A percentile compares a stretch with the other conserved stretches of the same genome.
Evolutionary conservation across 2,329 filamentous ascomycete species (phyloP).

Genomic region (Penicillium rolfsii): DNA sequence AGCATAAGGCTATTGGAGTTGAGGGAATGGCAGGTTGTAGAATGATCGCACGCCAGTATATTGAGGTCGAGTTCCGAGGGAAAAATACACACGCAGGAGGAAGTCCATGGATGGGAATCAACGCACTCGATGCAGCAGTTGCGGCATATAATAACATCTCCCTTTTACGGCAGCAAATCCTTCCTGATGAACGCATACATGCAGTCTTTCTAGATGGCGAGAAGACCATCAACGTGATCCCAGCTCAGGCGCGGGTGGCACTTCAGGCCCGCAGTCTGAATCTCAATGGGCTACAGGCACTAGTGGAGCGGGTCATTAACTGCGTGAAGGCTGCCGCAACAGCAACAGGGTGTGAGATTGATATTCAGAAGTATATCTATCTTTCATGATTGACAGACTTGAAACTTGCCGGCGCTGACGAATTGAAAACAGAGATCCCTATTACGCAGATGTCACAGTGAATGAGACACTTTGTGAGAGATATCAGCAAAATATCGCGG

Average conservation of each 20-base stretch:
- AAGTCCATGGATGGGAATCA: not conserved
- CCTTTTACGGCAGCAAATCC: not conserved
- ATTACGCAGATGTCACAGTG: not conserved
- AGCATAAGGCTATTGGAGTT: too few relatives aligned
- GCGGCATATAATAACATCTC: not conserved
- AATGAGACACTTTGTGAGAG: not conserved
- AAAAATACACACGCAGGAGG: not conserved
- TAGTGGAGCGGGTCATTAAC: not conserved
- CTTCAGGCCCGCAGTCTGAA: not conserved
- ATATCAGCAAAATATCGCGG: not conserved
- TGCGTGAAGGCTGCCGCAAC: not conserved
- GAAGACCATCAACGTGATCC: not conserved
- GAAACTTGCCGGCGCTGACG: too few relatives aligned
- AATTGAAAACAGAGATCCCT: too few relatives aligned
- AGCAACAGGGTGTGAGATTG: not conserved
- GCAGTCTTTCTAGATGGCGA: not conserved
- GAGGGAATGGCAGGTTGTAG: not conserved
- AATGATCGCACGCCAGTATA: not conserved
- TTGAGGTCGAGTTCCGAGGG: not conserved
- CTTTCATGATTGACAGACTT: not conserved
- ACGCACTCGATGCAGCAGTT: not conserved
- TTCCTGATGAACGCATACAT: constrained; percentile 1
- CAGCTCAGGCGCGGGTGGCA: not conserved
- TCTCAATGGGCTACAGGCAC: not conserved
- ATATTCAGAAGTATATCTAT: not conserved